Base-by-base conservation (phyloP, 1,139 yeast species). In the Magnusiomyces suaveolens region DNA sequence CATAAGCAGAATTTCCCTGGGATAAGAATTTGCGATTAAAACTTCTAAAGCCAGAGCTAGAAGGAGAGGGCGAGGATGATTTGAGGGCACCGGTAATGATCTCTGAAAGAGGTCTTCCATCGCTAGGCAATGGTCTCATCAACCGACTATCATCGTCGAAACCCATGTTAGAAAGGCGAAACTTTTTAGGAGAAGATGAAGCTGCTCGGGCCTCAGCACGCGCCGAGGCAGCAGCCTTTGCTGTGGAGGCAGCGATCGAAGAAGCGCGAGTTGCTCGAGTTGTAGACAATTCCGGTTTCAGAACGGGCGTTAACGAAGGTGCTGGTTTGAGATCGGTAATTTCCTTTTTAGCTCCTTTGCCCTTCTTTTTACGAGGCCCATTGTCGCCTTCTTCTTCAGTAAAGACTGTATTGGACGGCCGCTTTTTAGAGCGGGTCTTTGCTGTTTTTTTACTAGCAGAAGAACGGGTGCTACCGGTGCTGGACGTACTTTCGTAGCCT, bases 381-480 rank as follows among this genome's bases (percentile, higher is more conserved):
- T 12, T 29, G 36, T 29, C 36, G 12, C 36, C 12, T 29, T 29
- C 36, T 6, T 29, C 36, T 8, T 29, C 36, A 12, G 36, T 29
- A 29, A 29, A 29, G 12, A 29, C 36, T 8, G 12, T 29, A 8
- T 29, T 12, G 6, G 36, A 29, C 12, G 36, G 6, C 12, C 36
- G 36, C 12, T 29, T 29, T 29, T 29, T 29, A 12, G 36, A 29
- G 12, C 36, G 36, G 12, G 36, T 29, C 12, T 12, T 6, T 6
- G 36, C 12, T 8, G 36, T 12, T 38, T 41, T 38, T 24, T 52
- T 52, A 14, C 54, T 46, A 12, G 44, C 38, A 12, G 33, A 44
- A 8, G 53, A 51, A 2, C 50, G 23, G 20, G 25, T n/a, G 25
- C 52, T 50, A 4, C 49, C 36, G 18, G 43, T 46, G 26, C 53